phyloP scores from a whole-genome alignment of 116 monocot species.

The Iris pallida region DNA sequence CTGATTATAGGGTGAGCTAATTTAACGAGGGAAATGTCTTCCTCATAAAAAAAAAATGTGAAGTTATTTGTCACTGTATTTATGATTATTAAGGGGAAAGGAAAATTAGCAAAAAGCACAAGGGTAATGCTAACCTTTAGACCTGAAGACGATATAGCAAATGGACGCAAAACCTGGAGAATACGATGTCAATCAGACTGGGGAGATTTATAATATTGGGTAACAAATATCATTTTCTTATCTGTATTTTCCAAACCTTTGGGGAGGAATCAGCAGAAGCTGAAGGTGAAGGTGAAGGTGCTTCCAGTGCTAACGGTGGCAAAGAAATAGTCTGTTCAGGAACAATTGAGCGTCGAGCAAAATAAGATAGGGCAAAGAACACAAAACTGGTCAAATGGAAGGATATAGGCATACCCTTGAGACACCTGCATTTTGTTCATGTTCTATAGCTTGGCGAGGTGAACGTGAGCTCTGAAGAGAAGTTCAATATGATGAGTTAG shows the following conservation, averaged over 20 bases:
- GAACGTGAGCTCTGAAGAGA: constrained; percentile 2
- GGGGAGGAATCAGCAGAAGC: constrained; percentile 6
- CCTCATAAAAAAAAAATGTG: no score
- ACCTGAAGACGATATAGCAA: constrained; percentile 1
- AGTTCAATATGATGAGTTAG: no score
- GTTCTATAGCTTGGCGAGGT: constrained; percentile 11
- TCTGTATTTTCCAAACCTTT: constrained; percentile 2
- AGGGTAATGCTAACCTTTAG: neutral
- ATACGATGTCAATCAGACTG: neutral
- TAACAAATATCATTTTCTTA: no score
- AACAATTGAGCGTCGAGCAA: constrained; percentile 2
- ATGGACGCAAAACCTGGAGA: constrained; percentile 5
- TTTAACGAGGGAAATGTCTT: no score
- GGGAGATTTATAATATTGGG: no score
- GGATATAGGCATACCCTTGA: constrained; percentile 4
- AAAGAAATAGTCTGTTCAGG: constrained; percentile 8
- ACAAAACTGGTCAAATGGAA: neutral
- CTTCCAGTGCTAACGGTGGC: constrained; percentile 12
- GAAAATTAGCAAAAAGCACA: no score
- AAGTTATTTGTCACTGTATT: no score
- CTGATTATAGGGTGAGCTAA: no score
- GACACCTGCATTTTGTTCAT: constrained; percentile 6
- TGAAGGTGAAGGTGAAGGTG: constrained; percentile 1
- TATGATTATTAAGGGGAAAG: no score
- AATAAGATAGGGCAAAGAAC: neutral